Evolutionary conservation across 441 rosid species (phyloP).

Genomic region (Brassica balearica): DNA sequence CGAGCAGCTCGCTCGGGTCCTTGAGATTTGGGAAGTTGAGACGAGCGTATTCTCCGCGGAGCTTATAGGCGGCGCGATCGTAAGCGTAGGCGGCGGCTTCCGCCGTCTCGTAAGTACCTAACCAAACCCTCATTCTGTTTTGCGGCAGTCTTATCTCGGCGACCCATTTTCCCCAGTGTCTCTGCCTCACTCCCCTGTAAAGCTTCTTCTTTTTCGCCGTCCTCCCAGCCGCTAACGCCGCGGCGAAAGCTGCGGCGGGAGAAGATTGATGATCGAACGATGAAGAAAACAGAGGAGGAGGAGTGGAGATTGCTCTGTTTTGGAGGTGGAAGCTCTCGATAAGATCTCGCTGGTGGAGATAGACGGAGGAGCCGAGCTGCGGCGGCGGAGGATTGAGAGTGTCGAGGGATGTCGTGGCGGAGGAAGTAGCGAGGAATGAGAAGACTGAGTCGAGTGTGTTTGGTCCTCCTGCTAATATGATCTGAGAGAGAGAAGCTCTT

Average conservation of each 20-base stretch:
- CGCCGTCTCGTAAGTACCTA: conserved; percentile 75
- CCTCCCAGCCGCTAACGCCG: conserved; percentile 37
- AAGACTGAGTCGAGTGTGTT: conserved; percentile 84
- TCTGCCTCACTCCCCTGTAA: conserved; percentile 90
- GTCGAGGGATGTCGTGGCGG: conserved; percentile 20
- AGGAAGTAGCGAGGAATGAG: conserved; percentile 55
- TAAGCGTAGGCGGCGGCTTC: conserved; percentile 87
- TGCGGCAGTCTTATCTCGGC: conserved; percentile 83
- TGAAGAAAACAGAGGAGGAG: conserved; percentile 43
- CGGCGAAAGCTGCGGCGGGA: conserved; percentile 36
- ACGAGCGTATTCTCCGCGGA: conserved; percentile 92
- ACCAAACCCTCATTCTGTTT: conserved; percentile 79
- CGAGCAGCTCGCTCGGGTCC: conserved; percentile 61
- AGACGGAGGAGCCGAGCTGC: conserved; percentile 80
- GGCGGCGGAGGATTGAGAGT: conserved; percentile 19
- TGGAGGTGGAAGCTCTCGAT: conserved; percentile 60
- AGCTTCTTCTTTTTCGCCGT: conserved; percentile 64
- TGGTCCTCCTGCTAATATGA: conserved; percentile 76
- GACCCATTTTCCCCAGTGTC: conserved; percentile 91
- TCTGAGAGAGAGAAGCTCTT: conserved; percentile 68
- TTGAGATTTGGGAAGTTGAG: conserved; percentile 82
- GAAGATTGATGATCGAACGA: conserved; percentile 31
- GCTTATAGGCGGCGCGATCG: conserved; percentile 94
- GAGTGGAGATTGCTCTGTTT: conserved; percentile 45
- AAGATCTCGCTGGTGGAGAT: conserved; percentile 82